Base-by-base conservation (phyloP, 2,329 filamentous ascomycete genomes). In the Xylaria hypoxylon region DNA sequence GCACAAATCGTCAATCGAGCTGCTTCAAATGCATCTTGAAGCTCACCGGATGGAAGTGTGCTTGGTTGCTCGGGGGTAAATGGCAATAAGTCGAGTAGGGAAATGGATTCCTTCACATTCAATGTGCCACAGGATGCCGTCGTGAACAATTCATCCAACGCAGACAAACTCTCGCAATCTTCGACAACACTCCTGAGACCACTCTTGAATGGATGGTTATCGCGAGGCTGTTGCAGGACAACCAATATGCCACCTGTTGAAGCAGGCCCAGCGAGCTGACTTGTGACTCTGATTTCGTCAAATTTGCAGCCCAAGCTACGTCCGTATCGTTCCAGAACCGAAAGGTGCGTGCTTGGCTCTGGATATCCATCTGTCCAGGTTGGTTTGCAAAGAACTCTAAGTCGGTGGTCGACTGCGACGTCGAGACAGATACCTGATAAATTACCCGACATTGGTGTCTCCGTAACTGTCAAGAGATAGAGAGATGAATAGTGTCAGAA, bases 161-260 rank as follows among this genome's bases (percentile, higher is more conserved):
- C 33, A 4, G 22, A 44, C 2, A 62, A 26, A 5, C 22, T 57
- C 2, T 50, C 44, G 17, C 60, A 62, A n/a, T 62, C 60, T 33
- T 57, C 19, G n/a, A 62, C 51, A 5, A 62, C 60, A 1, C 15
- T n/a, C 6, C 19, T 15, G 33, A 63, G 35, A 13, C 61, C 61
- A 3, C 44, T 35, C 10, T 63, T 19, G n/a, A 52, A 63, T 6
- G 61, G 61, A 22, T 63, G 61, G 2, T 51, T 26, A 8, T 50
- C 7, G 2, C 61, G 61, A 22, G 61, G 61, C 19, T 63, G 61
- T 10, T 45, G 19, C 2, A 63, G 2, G 26, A 35, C 44, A 26
- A 63, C 45, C 11, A 59, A n/a, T 44, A 63, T 63, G 10, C 61
- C 61, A 11, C 61, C 61, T 1, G 45, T 45, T 28, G 45, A 51